Base-by-base conservation (phyloP, 176 grass and related monocot genomes). In the Hyparrhenia diplandra region DNA sequence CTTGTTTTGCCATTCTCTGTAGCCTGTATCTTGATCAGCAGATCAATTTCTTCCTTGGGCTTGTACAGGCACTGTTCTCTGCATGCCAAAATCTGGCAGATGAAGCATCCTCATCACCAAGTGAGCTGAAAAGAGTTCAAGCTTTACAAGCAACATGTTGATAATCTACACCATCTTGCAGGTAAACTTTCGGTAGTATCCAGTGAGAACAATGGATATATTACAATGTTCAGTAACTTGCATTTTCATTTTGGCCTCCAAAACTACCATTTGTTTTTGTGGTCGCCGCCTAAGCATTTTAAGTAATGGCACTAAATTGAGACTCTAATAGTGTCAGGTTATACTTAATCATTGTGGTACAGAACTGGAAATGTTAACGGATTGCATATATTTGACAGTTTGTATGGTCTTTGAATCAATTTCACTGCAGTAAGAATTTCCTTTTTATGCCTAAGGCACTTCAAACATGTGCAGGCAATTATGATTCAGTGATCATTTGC, bases 401-500 rank as follows among this genome's bases (percentile, higher is more conserved):
- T 30, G 13, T 71, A 18, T 72, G 41, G 41, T 18, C 24, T 18
- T 29, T 71, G 40, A 29, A 71, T 23, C 68, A 71, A 10, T 46
- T 46, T 1, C 40, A 29, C 25, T 43, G 69, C 7, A 18, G 41
- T 46, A 46, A 28, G 23, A 28, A 27, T 11, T 11, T n/a, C n/a
- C n/a, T 58, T 23, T 29, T 17, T 10, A 27, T 42, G 13, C 29
- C 32, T 75, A 74, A 81, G 46, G 31, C 25, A 7, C 2, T 25
- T 39, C 30, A 6, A 82, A 36, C 18, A n/a, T 84, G 51, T 82
- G 69, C 90, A 98, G 92, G 87, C 29, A 85, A 93, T 80, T 98
- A 98, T 88, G 90, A 98, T 86, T 77, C 90, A 6, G 80, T 93
- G 40, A 91, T 98, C 74, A 81, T 98, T 40, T 98, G 96, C 73